phyloP scores from a whole-genome alignment of 257 asterid species.

The Nicotiana attenuata region DNA sequence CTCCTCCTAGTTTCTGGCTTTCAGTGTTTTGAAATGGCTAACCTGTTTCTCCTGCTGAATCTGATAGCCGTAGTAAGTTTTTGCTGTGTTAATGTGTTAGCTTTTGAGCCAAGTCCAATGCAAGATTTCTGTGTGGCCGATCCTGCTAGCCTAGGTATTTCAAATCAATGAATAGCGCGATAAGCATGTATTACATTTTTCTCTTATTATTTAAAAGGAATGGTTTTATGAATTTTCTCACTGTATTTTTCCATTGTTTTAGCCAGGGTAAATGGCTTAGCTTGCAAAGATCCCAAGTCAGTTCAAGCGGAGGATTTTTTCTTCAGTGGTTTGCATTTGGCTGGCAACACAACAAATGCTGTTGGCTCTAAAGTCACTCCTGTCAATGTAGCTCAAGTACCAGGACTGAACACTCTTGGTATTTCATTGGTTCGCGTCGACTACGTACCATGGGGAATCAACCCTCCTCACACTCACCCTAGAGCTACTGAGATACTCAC shows the following conservation, averaged over 20 bases:
- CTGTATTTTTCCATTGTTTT: background rate
- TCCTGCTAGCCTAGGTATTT: constrained; percentile 11
- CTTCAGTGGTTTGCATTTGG: constrained; percentile 30
- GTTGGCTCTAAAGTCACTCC: constrained; percentile 11
- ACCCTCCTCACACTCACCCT: background rate
- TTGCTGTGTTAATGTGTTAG: background rate
- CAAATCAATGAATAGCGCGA: background rate
- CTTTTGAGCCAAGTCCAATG: constrained; percentile 10
- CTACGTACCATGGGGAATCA: background rate
- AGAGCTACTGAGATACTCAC: constrained; percentile 9
- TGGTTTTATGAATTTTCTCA: background rate
- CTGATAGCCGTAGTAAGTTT: background rate
- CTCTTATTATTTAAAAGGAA: background rate
- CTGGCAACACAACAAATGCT: constrained; percentile 28
- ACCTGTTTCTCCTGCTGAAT: background rate
- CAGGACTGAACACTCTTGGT: constrained; percentile 24
- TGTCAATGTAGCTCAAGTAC: constrained; percentile 3
- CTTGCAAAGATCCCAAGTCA: constrained; percentile 19
- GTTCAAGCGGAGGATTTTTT: constrained; percentile 17
- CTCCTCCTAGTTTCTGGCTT: background rate
- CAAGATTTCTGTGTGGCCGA: constrained; percentile 21
- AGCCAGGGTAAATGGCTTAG: constrained; percentile 18
- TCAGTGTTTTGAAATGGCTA: constrained; percentile 10
- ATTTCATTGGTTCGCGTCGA: constrained; percentile 17
- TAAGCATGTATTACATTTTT: background rate